Evolutionary conservation across 2,329 filamentous ascomycete genomes (phyloP).

Genomic region (Helotiales sp.): DNA sequence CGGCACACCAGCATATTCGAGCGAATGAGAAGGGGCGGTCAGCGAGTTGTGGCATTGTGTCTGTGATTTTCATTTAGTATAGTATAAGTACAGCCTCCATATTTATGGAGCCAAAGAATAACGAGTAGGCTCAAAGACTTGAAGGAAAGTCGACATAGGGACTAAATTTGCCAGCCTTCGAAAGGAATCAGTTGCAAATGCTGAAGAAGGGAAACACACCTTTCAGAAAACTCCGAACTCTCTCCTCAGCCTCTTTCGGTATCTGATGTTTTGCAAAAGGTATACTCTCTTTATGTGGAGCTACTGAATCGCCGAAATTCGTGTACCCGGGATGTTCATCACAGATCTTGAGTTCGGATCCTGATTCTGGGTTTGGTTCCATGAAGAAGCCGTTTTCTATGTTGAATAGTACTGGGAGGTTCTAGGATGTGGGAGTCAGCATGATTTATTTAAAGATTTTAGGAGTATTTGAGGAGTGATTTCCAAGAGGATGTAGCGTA

Average conservation of each 20-base stretch:
- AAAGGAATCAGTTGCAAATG: no score
- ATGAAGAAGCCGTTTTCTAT: conserved; percentile 52
- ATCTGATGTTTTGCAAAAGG: conserved; percentile 38
- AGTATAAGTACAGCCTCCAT: no score
- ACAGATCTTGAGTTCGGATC: conserved; percentile 48
- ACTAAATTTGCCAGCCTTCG: no score
- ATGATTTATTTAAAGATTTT: no score
- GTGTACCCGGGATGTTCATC: conserved; percentile 59
- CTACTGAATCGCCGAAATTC: conserved; percentile 40
- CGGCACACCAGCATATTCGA: conserved; percentile 57
- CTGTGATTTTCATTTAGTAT: no score
- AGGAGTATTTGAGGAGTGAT: no score
- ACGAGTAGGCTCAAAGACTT: no score
- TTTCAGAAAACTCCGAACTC: conserved; percentile 47
- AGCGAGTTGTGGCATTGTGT: conserved; percentile 54
- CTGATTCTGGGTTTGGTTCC: conserved; percentile 47
- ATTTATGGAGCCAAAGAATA: no score
- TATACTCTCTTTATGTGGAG: conserved; percentile 11
- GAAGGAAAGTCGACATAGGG: no score
- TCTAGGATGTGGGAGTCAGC: no score
- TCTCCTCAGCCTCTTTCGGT: conserved; percentile 46
- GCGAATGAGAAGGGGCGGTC: conserved; percentile 49
- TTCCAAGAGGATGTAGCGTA: no score
- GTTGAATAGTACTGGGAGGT: conserved; percentile 50
- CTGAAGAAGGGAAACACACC: no score